Percentiles rank a stretch among this genome's conserved stretches.
phyloP scores from a whole-genome alignment of 805 yeast genomes.

The Metschnikowia similis region DNA sequence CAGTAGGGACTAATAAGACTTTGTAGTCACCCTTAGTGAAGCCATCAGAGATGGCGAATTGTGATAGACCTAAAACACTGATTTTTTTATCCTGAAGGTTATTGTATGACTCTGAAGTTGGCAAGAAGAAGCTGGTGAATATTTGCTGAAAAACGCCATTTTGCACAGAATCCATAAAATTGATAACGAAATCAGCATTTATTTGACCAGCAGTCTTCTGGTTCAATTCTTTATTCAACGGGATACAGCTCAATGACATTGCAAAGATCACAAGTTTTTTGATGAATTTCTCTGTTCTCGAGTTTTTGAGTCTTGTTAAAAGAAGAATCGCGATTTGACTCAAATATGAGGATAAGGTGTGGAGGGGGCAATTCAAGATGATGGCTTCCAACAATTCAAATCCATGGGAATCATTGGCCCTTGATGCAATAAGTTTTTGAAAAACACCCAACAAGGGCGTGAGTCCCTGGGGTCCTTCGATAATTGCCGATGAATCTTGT shows the following conservation, averaged over 20 bases:
- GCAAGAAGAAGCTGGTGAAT: conserved; percentile 44
- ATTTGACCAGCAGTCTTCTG: conserved; percentile 33
- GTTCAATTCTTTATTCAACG: conserved; percentile 20
- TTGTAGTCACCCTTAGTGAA: conserved; percentile 20
- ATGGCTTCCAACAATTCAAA: conserved; percentile 79
- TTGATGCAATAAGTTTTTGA: conserved; percentile 86
- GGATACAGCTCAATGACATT: conserved; percentile 45
- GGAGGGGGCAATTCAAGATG: conserved; percentile 51
- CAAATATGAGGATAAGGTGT: conserved; percentile 47
- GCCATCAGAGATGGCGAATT: conserved; percentile 31
- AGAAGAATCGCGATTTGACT: conserved; percentile 73
- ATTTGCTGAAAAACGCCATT: conserved; percentile 52
- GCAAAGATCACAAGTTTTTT: conserved; percentile 66
- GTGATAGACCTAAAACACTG: conserved; percentile 46
- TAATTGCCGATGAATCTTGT: conserved; percentile 42
- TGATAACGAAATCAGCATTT: conserved; percentile 48
- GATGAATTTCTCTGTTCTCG: conserved; percentile 78
- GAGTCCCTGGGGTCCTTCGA: conserved; percentile 33
- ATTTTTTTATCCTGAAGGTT: conserved; percentile 55
- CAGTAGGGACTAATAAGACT: conserved; percentile 23
- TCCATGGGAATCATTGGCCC: conserved; percentile 74
- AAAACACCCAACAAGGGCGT: conserved; percentile 92
- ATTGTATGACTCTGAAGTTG: conserved; percentile 47
- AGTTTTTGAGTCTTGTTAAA: conserved; percentile 72
- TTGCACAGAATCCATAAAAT: conserved; percentile 72